These are phyloP conservation scores for Botrytis sinoallii DNA, from an alignment of 2,329 filamentous ascomycete species.

Conservation along the genomic window DNA sequence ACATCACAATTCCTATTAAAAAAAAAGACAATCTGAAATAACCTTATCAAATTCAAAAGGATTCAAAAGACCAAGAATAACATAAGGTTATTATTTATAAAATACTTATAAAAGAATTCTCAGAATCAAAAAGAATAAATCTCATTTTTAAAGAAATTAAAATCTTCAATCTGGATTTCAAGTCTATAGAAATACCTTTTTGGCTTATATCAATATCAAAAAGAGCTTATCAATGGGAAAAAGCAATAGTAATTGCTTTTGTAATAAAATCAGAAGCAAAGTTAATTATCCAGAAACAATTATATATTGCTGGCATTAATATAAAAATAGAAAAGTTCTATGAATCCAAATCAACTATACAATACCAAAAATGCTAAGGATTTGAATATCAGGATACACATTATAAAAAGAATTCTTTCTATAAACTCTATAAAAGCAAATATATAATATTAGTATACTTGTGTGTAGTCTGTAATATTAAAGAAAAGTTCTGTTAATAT, in stretches of 20 bases:
- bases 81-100: too few relatives aligned
- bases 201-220: neutral
- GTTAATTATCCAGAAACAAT: neutral
- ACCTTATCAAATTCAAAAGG: too few relatives aligned
- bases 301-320: neutral
- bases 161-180: too few relatives aligned
- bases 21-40: too few relatives aligned
- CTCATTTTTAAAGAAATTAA: too few relatives aligned
- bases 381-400: neutral
- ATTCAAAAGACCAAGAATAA: too few relatives aligned
- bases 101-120: too few relatives aligned
- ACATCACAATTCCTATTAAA: too few relatives aligned
- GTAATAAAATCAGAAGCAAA: neutral
- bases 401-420: neutral
- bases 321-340: neutral
- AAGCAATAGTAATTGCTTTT: neutral
- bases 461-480: neutral
- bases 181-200: too few relatives aligned
- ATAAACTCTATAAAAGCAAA: rapidly evolving
- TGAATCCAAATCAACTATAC: neutral
- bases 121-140: too few relatives aligned
- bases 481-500: neutral
- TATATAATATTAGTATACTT: neutral
- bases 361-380: neutral
- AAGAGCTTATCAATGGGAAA: neutral